These are phyloP conservation scores for Boletus hoseneyae DNA, from an alignment of 1,284 basidiomycete genomes.

Conservation along the genomic window DNA sequence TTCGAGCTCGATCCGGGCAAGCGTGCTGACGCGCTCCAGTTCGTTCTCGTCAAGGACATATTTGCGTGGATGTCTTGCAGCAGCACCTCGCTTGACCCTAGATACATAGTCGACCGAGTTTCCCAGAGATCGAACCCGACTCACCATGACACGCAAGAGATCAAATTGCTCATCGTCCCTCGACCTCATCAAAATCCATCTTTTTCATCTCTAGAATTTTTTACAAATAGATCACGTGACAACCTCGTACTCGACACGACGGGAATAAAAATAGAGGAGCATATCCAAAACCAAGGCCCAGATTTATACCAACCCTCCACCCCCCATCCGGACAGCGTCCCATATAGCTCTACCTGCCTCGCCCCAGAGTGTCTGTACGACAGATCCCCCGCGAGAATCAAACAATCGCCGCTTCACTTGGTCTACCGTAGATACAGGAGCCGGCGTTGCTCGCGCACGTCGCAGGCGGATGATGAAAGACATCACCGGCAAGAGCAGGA, in stretches of 20 bases:
- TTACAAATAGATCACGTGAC: conserved; percentile 20
- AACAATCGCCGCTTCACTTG: conserved; percentile 54
- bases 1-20: conserved; percentile 86
- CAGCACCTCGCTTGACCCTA: conserved; percentile 69
- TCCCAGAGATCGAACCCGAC: background rate
- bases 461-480: conserved; percentile 54
- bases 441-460: conserved; percentile 29
- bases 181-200: background rate
- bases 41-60: conserved; percentile 92
- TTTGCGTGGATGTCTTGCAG: conserved; percentile 76
- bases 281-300: background rate
- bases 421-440: conserved; percentile 44
- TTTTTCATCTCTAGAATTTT: conserved; percentile 8
- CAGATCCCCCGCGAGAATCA: conserved; percentile 36
- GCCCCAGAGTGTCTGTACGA: conserved; percentile 49
- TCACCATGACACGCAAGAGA: conserved; percentile 56
- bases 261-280: conserved; percentile 21
- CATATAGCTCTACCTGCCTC: conserved; percentile 51
- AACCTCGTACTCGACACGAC: background rate
- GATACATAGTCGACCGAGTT: conserved; percentile 5
- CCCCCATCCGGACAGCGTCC: conserved; percentile 75
- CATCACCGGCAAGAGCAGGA: conserved; percentile 58
- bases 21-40: conserved; percentile 83
- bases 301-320: conserved; percentile 60
- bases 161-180: conserved; percentile 62